Evolutionary conservation across 1,284 basidiomycete genomes (phyloP).

Genomic region (Leucoagaricus sp.): DNA sequence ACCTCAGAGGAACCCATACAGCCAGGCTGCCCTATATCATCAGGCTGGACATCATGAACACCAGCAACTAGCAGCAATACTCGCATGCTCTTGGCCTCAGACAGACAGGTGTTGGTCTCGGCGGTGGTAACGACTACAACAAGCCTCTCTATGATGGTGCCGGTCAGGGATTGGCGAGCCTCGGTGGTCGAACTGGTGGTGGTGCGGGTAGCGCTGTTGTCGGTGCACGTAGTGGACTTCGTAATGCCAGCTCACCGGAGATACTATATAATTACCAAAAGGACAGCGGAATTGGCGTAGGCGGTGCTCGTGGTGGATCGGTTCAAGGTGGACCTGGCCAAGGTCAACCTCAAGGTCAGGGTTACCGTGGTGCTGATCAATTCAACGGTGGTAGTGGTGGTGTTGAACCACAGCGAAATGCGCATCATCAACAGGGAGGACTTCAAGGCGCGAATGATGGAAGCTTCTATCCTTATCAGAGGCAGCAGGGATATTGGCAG

Average conservation of each 20-base stretch:
- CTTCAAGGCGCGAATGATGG: constrained; percentile 63
- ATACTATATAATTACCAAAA: constrained; percentile 70
- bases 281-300: constrained; percentile 54
- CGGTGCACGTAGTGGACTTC: constrained; percentile 35
- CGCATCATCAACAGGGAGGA: constrained; percentile 48
- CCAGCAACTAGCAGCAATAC: constrained; percentile 67
- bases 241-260: constrained; percentile 62
- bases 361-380: constrained; percentile 61
- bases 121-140: constrained; percentile 59
- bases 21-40: constrained; percentile 56
- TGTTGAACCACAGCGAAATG: constrained; percentile 47
- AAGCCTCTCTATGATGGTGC: constrained; percentile 65
- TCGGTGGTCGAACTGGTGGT: constrained; percentile 52
- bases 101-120: constrained; percentile 52
- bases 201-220: constrained; percentile 46
- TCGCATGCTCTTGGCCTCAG: constrained; percentile 40
- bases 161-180: constrained; percentile 66
- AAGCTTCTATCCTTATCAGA: constrained; percentile 67
- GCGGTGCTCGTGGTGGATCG: constrained; percentile 38
- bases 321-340: constrained; percentile 39
- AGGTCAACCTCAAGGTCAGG: constrained; percentile 38
- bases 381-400: constrained; percentile 42
- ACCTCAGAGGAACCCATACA: constrained; percentile 59
- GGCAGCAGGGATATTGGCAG: constrained; percentile 75
- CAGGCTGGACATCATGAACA: constrained; percentile 68